Percentiles rank a stretch among this genome's conserved stretches.
Evolutionary conservation across 73 alveolate genomes (phyloP).

Genomic region (Uronychia setigera): DNA sequence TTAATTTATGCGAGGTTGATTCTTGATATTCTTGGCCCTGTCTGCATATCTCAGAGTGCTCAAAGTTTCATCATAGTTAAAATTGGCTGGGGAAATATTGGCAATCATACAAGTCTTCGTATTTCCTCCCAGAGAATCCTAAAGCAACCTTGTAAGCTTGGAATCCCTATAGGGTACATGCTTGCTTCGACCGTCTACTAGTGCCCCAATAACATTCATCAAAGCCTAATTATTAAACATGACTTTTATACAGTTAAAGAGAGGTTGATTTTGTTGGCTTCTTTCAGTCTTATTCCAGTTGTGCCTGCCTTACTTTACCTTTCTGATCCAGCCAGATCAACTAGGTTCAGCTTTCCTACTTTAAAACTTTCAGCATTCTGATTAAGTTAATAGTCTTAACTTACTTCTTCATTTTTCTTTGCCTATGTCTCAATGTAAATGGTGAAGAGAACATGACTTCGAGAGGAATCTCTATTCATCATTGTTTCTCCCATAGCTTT

Average conservation of each 20-base stretch:
- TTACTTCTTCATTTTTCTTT: constrained; percentile 27
- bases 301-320: constrained; percentile 78
- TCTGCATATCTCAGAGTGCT: constrained; percentile 86
- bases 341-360: constrained; percentile 72
- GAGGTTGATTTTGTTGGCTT: constrained; percentile 86
- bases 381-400: neutral
- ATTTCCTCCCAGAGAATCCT: constrained; percentile 89
- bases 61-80: constrained; percentile 87
- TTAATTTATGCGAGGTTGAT: constrained; percentile 87
- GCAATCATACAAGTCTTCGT: constrained; percentile 88
- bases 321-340: constrained; percentile 95
- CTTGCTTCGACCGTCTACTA: constrained; percentile 89
- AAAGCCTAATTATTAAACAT: constrained; percentile 69
- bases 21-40: constrained; percentile 82
- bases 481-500: constrained; percentile 71
- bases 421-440: constrained; percentile 70
- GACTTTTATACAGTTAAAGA: constrained; percentile 75
- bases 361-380: constrained; percentile 26
- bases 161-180: constrained; percentile 98
- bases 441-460: constrained; percentile 83
- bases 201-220: constrained; percentile 94
- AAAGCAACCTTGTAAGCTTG: constrained; percentile 92
- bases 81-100: constrained; percentile 83
- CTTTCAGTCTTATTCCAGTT: constrained; percentile 76
- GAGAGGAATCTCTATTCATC: constrained; percentile 77